Evolutionary conservation across 2,329 filamentous ascomycete species (phyloP).

Genomic region (Ophiostoma sp.): DNA sequence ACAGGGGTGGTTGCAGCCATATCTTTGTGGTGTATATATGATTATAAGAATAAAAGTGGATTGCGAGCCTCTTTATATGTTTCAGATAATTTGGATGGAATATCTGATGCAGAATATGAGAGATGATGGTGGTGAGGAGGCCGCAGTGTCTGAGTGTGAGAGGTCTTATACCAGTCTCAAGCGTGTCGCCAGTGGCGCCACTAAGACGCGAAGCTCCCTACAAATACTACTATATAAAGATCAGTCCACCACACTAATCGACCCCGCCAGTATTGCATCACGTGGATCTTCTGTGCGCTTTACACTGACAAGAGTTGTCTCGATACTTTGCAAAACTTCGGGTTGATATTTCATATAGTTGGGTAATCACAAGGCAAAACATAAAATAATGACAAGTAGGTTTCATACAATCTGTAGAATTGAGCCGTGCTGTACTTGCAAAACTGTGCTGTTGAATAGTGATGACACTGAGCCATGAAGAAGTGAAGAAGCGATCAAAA

Average conservation of each 20-base stretch:
- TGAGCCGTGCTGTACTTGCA: neutral
- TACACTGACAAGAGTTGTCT: neutral
- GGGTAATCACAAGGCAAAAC: neutral
- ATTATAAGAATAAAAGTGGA: neutral
- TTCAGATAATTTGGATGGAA: neutral
- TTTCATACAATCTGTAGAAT: neutral
- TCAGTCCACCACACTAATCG: conserved; percentile 2
- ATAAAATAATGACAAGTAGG: no score
- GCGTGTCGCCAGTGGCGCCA: conserved; percentile 7
- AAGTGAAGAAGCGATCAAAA: neutral
- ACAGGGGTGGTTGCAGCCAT: conserved; percentile 25
- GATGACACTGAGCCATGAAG: neutral
- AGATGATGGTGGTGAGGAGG: no score
- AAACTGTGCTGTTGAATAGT: neutral
- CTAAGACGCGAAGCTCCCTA: neutral
- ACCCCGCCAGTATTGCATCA: conserved; percentile 1
- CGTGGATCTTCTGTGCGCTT: neutral
- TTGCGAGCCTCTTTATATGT: neutral
- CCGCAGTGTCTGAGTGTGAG: neutral
- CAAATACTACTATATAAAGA: neutral
- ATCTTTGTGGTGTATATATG: neutral
- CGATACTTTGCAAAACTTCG: neutral
- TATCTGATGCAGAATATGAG: neutral
- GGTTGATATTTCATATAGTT: neutral
- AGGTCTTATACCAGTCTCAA: neutral